Conservation (phyloP, 1,284 basidiomycete genomes). For the Blastosporella zonata region DNA sequence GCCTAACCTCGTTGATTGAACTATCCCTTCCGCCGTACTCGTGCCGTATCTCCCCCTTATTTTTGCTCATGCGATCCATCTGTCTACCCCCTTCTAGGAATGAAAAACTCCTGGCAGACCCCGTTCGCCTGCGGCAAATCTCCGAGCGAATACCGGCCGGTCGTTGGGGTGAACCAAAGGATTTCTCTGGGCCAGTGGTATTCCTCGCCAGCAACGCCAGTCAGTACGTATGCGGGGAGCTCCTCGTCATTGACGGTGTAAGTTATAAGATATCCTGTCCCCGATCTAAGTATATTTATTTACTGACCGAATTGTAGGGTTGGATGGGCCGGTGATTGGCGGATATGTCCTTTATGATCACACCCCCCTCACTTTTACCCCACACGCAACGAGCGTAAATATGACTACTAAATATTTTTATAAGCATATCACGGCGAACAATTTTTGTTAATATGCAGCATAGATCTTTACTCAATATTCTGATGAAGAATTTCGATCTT, state of each 20-base stretch:
- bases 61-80: neutral
- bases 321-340: slow-evolving; percentile 60
- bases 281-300: slow-evolving; percentile 13
- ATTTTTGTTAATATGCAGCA: no score
- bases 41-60: neutral
- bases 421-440: no score
- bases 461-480: no score
- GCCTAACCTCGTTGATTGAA: slow-evolving; percentile 1
- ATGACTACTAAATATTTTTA: neutral
- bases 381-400: neutral
- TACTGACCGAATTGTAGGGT: slow-evolving; percentile 38
- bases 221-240: slow-evolving; percentile 89
- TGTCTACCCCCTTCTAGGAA: slow-evolving; percentile 51
- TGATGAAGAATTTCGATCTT: no score
- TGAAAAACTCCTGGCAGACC: slow-evolving; percentile 72
- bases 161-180: slow-evolving; percentile 84
- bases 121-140: slow-evolving; percentile 80
- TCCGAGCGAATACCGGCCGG: slow-evolving; percentile 91
- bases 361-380: neutral
- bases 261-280: slow-evolving; percentile 21
- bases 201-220: slow-evolving; percentile 86
- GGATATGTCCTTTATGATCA: neutral
- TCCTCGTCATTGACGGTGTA: slow-evolving; percentile 75
- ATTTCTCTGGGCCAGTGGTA: slow-evolving; percentile 90
- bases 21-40: neutral